Evolutionary conservation across 768 basidiomycete genomes (phyloP).

Genomic region (Psilocybe cyanescens): DNA sequence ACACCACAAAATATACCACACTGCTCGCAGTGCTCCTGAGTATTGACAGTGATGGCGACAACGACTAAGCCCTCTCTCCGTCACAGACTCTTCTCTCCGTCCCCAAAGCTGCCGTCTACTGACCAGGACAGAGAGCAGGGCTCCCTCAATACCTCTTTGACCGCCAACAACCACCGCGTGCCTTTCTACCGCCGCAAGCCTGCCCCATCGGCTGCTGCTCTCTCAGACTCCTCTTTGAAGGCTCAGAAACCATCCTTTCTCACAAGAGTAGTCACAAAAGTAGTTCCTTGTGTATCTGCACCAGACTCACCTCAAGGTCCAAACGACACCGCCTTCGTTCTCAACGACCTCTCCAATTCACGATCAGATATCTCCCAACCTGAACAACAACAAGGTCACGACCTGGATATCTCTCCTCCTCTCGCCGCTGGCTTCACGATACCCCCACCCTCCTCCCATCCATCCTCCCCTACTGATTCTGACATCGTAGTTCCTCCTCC

Average conservation of each 20-base stretch:
- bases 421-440: slow-evolving; percentile 32
- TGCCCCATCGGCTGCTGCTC: slow-evolving; percentile 35
- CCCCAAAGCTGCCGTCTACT: background rate
- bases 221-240: slow-evolving; percentile 40
- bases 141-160: slow-evolving; percentile 43
- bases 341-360: slow-evolving; percentile 24
- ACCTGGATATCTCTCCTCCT: slow-evolving; percentile 26
- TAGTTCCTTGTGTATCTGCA: slow-evolving; percentile 70
- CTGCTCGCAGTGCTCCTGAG: too few relatives aligned
- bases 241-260: slow-evolving; percentile 58
- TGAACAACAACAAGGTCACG: slow-evolving; percentile 6
- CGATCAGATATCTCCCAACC: slow-evolving; percentile 17
- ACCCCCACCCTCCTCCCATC: slow-evolving; percentile 26
- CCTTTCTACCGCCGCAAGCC: slow-evolving; percentile 51
- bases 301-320: slow-evolving; percentile 42
- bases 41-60: slow-evolving; percentile 5
- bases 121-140: slow-evolving; percentile 42
- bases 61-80: slow-evolving; percentile 32
- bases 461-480: slow-evolving; percentile 33
- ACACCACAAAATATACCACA: too few relatives aligned
- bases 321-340: slow-evolving; percentile 22
- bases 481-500: slow-evolving; percentile 44
- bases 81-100: slow-evolving; percentile 35
- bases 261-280: slow-evolving; percentile 62
- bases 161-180: slow-evolving; percentile 38